Percentiles rank a stretch among this genome's conserved stretches.
Conservation (phyloP, 2,329 filamentous ascomycete genomes). For the Monosporascus sp. region DNA sequence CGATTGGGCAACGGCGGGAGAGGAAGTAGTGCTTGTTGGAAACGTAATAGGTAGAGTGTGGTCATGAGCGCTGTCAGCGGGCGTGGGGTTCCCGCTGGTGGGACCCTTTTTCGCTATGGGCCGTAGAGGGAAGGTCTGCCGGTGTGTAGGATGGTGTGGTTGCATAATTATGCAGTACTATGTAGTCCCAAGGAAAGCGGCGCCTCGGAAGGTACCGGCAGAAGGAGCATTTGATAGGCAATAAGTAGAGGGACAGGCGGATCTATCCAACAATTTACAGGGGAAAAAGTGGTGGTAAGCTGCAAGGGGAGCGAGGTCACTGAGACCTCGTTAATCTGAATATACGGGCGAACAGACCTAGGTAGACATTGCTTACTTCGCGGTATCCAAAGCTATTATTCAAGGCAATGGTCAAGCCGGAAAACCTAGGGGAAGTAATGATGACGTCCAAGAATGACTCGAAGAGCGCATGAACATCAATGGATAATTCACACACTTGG, state of each 20-base stretch:
- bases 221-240: background rate
- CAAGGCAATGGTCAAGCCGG: no score
- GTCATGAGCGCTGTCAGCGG: background rate
- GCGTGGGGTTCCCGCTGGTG: constrained; percentile 14
- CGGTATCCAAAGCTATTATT: no score
- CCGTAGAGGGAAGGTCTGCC: constrained; percentile 21
- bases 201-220: background rate
- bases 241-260: no score
- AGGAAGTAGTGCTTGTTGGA: background rate
- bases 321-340: no score
- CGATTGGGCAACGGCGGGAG: background rate
- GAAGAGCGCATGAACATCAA: background rate
- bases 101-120: constrained; percentile 11
- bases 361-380: no score
- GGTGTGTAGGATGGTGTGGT: constrained; percentile 9
- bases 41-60: background rate
- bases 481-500: background rate
- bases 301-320: no score
- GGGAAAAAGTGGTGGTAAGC: no score
- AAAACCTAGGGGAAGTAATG: no score
- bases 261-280: no score
- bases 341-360: no score
- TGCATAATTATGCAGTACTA: background rate
- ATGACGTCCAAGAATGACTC: no score
- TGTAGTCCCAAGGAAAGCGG: background rate